phyloP scores from a whole-genome alignment of 345 rosid species.

The Euphorbia tirucalli region DNA sequence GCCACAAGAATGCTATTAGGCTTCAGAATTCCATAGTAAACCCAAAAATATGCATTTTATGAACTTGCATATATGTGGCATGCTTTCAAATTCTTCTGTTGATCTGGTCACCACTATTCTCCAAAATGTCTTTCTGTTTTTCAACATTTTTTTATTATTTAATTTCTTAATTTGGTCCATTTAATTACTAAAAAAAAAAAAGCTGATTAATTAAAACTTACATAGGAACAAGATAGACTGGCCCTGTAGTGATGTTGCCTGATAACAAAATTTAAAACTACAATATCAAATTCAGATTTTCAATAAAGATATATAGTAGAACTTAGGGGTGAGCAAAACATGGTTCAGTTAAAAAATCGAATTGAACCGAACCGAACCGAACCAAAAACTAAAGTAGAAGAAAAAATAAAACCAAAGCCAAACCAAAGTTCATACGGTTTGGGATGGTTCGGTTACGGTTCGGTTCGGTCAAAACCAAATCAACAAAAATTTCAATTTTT shows the following conservation, averaged over 20 bases:
- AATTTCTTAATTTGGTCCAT: background rate
- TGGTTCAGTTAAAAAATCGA: too few species aligned
- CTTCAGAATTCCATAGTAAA: constrained; percentile 68
- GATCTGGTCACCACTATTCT: constrained; percentile 56
- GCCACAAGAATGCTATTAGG: constrained; percentile 69
- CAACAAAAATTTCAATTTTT: too few species aligned
- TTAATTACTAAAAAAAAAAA: background rate
- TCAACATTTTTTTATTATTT: too few species aligned
- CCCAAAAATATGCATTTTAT: constrained; percentile 66
- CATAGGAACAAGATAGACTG: constrained; percentile 73
- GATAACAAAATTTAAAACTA: constrained; percentile 14
- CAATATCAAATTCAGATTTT: background rate
- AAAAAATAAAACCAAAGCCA: too few species aligned
- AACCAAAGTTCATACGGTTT: too few species aligned
- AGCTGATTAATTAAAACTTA: constrained; percentile 22
- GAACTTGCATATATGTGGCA: constrained; percentile 60
- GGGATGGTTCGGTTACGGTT: too few species aligned
- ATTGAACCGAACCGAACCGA: too few species aligned
- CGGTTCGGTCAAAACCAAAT: too few species aligned
- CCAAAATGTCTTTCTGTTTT: constrained; percentile 70
- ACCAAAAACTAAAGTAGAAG: too few species aligned
- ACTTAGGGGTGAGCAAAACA: too few species aligned
- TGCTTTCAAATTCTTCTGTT: constrained; percentile 72
- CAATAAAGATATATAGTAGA: background rate
- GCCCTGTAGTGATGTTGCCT: constrained; percentile 75